Percentiles rank a stretch among this genome's conserved stretches.
Evolutionary conservation across 1,284 basidiomycete genomes (phyloP).

Genomic region (Malassezia dermatis): DNA sequence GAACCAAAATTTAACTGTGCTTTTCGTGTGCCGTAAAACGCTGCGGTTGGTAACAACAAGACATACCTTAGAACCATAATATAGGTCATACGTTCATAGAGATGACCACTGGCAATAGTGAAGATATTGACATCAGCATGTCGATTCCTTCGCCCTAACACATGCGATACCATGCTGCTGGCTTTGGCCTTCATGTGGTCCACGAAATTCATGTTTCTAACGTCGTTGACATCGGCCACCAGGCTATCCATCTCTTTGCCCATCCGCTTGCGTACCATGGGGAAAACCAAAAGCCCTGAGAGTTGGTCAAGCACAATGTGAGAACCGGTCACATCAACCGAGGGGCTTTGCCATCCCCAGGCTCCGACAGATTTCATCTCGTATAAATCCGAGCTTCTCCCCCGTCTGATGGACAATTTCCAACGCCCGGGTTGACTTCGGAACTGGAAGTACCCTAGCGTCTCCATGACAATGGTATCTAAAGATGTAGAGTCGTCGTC

Average conservation of each 20-base stretch:
- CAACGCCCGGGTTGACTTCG: conserved; percentile 82
- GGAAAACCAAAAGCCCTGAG: conserved; percentile 77
- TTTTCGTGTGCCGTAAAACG: conserved; percentile 82
- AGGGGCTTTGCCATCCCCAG: conserved; percentile 68
- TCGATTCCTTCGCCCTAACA: neutral
- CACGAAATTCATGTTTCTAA: neutral
- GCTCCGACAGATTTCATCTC: conserved; percentile 61
- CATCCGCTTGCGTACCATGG: conserved; percentile 59
- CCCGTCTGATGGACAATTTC: conserved; percentile 67
- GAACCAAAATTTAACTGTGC: conserved; percentile 97
- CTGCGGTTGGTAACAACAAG: neutral
- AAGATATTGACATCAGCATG: conserved; percentile 83
- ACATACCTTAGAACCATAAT: conserved; percentile 80
- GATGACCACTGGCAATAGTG: conserved; percentile 86
- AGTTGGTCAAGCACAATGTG: conserved; percentile 60
- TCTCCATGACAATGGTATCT: conserved; percentile 65
- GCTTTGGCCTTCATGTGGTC: neutral
- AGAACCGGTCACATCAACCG: conserved; percentile 52
- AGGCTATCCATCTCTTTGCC: conserved; percentile 77
- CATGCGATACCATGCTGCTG: neutral
- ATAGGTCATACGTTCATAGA: conserved; percentile 93
- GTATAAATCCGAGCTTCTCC: conserved; percentile 70
- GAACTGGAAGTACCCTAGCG: conserved; percentile 92
- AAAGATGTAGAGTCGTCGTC: conserved; percentile 24
- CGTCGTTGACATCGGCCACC: conserved; percentile 52